Evolutionary conservation across 306 rosid species (phyloP).

Genomic region (Dryas octopetala): DNA sequence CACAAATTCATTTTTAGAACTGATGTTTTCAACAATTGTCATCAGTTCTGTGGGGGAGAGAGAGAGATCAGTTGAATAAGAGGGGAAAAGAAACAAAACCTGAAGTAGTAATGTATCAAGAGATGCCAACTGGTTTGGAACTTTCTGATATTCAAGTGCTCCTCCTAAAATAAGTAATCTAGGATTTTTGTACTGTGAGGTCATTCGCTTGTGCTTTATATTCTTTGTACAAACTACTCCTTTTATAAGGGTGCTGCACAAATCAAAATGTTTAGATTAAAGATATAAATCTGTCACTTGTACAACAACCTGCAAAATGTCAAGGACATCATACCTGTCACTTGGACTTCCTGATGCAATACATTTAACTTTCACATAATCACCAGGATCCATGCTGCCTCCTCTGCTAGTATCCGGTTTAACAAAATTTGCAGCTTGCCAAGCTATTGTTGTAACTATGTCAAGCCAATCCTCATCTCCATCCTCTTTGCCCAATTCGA

Average conservation of each 20-base stretch:
- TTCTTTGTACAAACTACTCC: conserved; percentile 96
- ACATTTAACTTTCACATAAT: conserved; percentile 93
- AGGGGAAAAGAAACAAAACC: conserved; percentile 41
- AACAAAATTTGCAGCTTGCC: conserved; percentile 95
- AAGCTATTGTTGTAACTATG: conserved; percentile 67
- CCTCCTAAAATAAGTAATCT: conserved; percentile 80
- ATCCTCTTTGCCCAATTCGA: conserved; percentile 51
- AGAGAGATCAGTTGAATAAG: conserved; percentile 20
- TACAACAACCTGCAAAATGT: conserved; percentile 11
- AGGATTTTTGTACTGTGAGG: conserved; percentile 82
- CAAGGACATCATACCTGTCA: conserved; percentile 61
- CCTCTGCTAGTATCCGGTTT: conserved; percentile 95
- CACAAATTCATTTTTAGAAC: conserved; percentile 8
- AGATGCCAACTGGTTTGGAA: conserved; percentile 86
- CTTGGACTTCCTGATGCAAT: conserved; percentile 75
- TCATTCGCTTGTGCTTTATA: conserved; percentile 98
- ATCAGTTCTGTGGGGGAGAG: not conserved
- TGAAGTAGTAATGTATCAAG: conserved; percentile 80
- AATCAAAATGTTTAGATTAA: conserved; percentile 22
- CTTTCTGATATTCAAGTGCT: conserved; percentile 90
- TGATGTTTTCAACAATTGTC: not conserved
- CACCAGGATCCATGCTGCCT: conserved; percentile 97
- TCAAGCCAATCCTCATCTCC: conserved; percentile 79
- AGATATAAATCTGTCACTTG: not conserved
- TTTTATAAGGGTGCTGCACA: conserved; percentile 71